These are phyloP conservation scores for Stramenopiles sp. DNA, from an alignment of 352 stramenopile genomes.

Conservation along the genomic window DNA sequence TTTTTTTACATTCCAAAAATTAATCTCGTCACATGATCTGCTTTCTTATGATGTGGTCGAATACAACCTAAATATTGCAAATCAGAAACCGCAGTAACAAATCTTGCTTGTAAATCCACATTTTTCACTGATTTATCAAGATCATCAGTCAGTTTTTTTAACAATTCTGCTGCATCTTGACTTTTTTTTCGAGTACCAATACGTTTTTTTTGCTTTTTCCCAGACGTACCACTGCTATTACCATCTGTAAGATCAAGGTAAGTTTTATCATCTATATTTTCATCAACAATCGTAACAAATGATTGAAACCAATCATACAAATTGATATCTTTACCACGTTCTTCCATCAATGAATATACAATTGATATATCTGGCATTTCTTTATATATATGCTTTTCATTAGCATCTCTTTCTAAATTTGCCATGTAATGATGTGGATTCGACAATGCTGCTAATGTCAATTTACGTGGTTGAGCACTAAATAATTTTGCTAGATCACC, in stretches of 20 bases:
- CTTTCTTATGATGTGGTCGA: not conserved
- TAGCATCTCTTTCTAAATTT: not conserved
- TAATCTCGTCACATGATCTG: not conserved
- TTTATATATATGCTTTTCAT: not conserved
- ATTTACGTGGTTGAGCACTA: not conserved
- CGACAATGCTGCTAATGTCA: not conserved
- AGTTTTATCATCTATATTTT: no score
- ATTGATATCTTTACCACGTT: not conserved
- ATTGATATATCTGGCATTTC: not conserved
- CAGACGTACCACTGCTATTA: not conserved
- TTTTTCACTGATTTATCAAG: no score
- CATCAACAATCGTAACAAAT: not conserved
- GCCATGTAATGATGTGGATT: not conserved
- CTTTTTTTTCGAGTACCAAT: not conserved
- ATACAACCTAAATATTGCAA: not conserved
- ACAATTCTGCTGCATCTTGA: not conserved
- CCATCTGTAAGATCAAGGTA: no score
- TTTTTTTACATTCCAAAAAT: not conserved
- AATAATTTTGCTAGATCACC: not conserved
- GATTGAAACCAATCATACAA: not conserved
- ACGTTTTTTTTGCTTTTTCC: no score
- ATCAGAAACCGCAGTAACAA: not conserved
- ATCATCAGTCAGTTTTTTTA: no score
- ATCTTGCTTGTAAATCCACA: not conserved
- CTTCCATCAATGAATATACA: not conserved